phyloP scores from a whole-genome alignment of 2,329 filamentous ascomycete species.

The Colletotrichum tanaceti region DNA sequence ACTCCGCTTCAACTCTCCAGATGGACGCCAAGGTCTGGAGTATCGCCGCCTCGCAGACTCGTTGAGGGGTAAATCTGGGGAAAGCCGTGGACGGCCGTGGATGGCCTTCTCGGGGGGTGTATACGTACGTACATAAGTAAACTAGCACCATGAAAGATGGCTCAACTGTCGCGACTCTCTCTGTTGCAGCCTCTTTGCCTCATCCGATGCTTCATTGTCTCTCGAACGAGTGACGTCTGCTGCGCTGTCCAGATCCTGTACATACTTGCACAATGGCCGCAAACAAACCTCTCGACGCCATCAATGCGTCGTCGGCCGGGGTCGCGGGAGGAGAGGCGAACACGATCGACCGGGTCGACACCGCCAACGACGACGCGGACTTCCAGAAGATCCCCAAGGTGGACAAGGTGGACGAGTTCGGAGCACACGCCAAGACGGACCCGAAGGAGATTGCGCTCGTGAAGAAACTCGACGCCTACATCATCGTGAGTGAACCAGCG shows the following conservation, averaged over 20 bases:
- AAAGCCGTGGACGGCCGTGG: not conserved
- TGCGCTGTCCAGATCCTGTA: not conserved
- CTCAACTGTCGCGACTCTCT: too few relatives aligned
- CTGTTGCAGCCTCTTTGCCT: not conserved
- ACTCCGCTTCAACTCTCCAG: not conserved
- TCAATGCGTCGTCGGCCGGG: too few relatives aligned
- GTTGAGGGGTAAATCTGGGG: not conserved
- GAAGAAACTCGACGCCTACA: conserved; percentile 52
- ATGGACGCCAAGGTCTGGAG: not conserved
- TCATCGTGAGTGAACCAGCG: conserved; percentile 46
- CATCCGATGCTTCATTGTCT: not conserved
- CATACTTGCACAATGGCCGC: not conserved
- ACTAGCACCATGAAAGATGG: not conserved
- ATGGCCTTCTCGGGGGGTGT: not conserved
- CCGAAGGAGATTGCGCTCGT: conserved; percentile 54
- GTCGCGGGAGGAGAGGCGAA: not conserved
- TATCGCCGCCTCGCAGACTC: not conserved
- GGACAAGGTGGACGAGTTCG: conserved; percentile 50
- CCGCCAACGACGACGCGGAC: conserved; percentile 8
- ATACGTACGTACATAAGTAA: not conserved
- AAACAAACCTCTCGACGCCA: not conserved
- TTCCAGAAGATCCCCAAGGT: conserved; percentile 36
- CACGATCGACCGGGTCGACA: conserved; percentile 2
- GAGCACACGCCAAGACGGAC: conserved; percentile 53
- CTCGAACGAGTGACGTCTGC: not conserved